These are phyloP conservation scores for Stropharia rugosoannulata DNA, from an alignment of 768 basidiomycete species.

Conservation along the genomic window DNA sequence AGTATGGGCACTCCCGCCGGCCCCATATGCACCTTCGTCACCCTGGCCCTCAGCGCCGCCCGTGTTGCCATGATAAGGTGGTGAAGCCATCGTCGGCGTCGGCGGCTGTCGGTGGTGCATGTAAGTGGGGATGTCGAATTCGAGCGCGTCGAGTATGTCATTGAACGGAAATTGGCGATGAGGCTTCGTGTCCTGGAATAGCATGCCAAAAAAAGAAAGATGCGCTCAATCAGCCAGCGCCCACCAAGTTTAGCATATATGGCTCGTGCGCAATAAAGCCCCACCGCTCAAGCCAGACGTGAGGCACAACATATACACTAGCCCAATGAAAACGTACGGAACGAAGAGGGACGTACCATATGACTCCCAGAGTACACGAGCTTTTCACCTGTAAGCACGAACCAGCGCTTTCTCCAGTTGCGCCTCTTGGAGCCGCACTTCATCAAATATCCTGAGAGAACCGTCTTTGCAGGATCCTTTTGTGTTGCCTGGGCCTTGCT, in stretches of 20 bases:
- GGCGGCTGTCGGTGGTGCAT: slow-evolving; percentile 49
- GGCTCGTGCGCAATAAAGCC: not conserved
- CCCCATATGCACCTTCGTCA: slow-evolving; percentile 44
- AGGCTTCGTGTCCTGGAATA: slow-evolving; percentile 78
- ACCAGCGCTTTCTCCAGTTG: slow-evolving; percentile 98
- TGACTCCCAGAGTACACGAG: slow-evolving; percentile 89
- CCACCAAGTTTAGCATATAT: not conserved
- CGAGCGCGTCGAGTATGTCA: slow-evolving; percentile 89
- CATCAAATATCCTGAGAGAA: slow-evolving; percentile 91
- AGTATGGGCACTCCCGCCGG: slow-evolving; percentile 50
- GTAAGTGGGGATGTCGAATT: slow-evolving; percentile 62
- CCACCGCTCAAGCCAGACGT: not conserved
- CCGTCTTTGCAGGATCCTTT: slow-evolving; percentile 73
- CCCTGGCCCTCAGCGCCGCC: slow-evolving; percentile 34
- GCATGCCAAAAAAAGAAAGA: slow-evolving; percentile 1
- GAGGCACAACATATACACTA: not conserved
- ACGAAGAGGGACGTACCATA: slow-evolving; percentile 68
- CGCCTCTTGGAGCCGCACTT: slow-evolving; percentile 93
- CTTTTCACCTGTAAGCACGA: slow-evolving; percentile 86
- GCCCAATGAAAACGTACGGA: slow-evolving; percentile 1
- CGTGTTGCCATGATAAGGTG: slow-evolving; percentile 25
- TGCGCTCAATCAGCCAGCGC: not conserved
- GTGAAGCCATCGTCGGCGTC: slow-evolving; percentile 28
- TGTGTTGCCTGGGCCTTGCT: slow-evolving; percentile 31
- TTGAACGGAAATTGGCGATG: slow-evolving; percentile 84